Percentiles rank a stretch among this genome's conserved stretches.
phyloP scores from a whole-genome alignment of 2,329 filamentous ascomycete genomes.

The Ophiostoma sp. region DNA sequence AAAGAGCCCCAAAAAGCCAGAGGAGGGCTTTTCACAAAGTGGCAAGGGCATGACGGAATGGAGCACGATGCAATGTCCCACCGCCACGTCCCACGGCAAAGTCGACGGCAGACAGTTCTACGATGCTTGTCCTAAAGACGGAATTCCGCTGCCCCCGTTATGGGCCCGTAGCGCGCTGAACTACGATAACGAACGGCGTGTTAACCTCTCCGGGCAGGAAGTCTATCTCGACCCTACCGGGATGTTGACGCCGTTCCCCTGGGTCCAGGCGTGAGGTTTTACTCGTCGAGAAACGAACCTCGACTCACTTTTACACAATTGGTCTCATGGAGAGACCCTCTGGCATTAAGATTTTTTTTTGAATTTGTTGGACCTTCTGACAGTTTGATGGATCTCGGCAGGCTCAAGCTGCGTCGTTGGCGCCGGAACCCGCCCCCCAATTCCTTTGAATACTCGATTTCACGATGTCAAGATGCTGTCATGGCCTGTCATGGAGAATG shows the following conservation, averaged over 20 bases:
- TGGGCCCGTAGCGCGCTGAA: not conserved
- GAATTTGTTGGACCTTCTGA: not conserved
- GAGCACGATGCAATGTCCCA: not conserved
- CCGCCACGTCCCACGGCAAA: not conserved
- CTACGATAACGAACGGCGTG: not conserved
- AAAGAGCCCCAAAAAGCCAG: no score
- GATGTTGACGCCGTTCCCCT: not conserved
- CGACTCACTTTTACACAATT: not conserved
- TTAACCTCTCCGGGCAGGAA: not conserved
- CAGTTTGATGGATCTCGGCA: not conserved
- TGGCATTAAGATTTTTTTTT: not conserved
- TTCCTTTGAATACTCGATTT: not conserved
- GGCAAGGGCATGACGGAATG: not conserved
- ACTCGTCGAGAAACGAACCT: not conserved
- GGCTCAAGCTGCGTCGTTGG: not conserved
- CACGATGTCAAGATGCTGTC: not conserved
- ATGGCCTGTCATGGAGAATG: not conserved
- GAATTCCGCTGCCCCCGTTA: not conserved
- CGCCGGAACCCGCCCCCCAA: not conserved
- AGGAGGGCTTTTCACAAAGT: not conserved
- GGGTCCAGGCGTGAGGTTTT: not conserved
- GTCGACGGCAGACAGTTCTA: not conserved
- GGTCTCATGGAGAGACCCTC: not conserved
- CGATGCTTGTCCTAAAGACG: not conserved
- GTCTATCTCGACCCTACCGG: not conserved